Evolutionary conservation across 2,329 filamentous ascomycete species (phyloP).

Genomic region (Cytospora mali): DNA sequence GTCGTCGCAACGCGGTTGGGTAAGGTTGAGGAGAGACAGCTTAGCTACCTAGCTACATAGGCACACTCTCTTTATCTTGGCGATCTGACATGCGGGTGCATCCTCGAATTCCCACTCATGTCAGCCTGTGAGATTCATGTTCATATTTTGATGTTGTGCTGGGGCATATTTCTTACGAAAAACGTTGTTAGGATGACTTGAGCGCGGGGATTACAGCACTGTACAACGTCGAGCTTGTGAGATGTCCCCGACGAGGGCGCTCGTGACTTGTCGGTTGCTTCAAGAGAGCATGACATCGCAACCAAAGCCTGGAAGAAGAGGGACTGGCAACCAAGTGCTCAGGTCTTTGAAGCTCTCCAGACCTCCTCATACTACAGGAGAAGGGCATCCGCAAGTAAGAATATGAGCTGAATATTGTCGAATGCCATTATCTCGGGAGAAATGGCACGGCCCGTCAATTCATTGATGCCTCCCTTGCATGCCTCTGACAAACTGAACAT

Average conservation of each 20-base stretch:
- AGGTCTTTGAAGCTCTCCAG: not conserved
- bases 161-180: not conserved
- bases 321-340: not conserved
- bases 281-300: not conserved
- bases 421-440: constrained; percentile 1
- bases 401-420: not conserved
- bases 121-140: not conserved
- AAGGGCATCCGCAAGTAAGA: not conserved
- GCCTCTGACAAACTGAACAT: not conserved
- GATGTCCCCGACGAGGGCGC: no score
- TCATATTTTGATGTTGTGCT: not conserved
- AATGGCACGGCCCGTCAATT: constrained; percentile 13
- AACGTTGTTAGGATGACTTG: not conserved
- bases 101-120: not conserved
- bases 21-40: not conserved
- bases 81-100: not conserved
- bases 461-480: not conserved
- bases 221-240: not conserved
- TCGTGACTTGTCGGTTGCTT: not conserved
- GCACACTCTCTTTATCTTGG: not conserved
- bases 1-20: not conserved
- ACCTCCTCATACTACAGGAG: not conserved
- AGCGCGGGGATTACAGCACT: not conserved
- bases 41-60: not conserved
- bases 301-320: not conserved